Evolutionary conservation across 2,329 filamentous ascomycete species (phyloP).

Genomic region (Cercospora sp.): DNA sequence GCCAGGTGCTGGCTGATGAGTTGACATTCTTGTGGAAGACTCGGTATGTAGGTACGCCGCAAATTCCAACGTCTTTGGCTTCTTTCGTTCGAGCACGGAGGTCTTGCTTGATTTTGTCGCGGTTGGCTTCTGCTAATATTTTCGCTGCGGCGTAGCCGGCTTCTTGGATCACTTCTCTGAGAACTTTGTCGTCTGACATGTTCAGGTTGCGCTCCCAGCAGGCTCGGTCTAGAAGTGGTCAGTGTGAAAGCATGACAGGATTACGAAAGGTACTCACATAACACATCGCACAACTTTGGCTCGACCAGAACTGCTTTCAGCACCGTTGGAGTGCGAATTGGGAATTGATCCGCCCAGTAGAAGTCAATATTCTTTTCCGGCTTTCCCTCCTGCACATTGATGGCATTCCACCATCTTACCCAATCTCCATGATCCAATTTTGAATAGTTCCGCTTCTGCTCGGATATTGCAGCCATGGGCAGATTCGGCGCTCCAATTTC

Average conservation of each 20-base stretch:
- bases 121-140: constrained; percentile 21
- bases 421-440: constrained; percentile 27
- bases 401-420: constrained; percentile 31
- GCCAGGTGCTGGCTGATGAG: constrained; percentile 13
- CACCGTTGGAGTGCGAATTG: constrained; percentile 27
- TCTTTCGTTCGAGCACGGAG: constrained; percentile 26
- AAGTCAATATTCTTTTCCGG: constrained; percentile 26
- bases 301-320: constrained; percentile 24
- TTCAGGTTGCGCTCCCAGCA: constrained; percentile 32
- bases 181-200: constrained; percentile 27
- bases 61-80: constrained; percentile 26
- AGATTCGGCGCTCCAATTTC: constrained; percentile 30
- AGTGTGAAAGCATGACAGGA: not conserved
- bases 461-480: constrained; percentile 24
- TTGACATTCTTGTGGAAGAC: constrained; percentile 23
- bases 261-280: constrained; percentile 17
- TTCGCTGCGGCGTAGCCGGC: constrained; percentile 22
- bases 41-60: constrained; percentile 29
- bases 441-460: constrained; percentile 27
- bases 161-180: constrained; percentile 22
- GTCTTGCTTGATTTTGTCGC: constrained; percentile 22
- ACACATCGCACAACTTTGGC: constrained; percentile 17
- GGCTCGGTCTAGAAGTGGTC: constrained; percentile 19
- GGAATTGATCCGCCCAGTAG: constrained; percentile 29
- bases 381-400: constrained; percentile 25